A percentile compares a stretch with the other conserved stretches of the same genome.
phyloP scores from a whole-genome alignment of 2,329 filamentous ascomycete species.

The Pseudogymnoascus sp. region DNA sequence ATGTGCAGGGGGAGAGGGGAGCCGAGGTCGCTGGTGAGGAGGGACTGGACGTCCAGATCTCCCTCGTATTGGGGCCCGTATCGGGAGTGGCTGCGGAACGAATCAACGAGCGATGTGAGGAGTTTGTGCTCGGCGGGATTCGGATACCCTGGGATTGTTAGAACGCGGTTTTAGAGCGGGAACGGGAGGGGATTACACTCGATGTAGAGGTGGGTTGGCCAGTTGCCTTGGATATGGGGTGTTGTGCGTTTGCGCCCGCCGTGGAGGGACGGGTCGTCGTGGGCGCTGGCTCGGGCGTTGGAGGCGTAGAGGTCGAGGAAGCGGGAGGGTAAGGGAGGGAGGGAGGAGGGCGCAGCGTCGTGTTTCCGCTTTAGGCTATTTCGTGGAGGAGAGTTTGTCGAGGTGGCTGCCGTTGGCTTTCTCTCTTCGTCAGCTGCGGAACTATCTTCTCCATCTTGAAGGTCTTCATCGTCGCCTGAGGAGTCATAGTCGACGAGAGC shows the following conservation, averaged over 20 bases:
- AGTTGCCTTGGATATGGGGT: constrained; percentile 81
- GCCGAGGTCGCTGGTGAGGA: constrained; percentile 71
- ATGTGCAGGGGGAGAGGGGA: constrained; percentile 79
- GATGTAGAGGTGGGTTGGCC: constrained; percentile 87
- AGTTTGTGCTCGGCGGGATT: constrained; percentile 38
- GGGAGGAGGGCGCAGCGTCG: constrained; percentile 8
- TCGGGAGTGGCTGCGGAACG: constrained; percentile 25
- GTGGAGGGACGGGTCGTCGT: constrained; percentile 78
- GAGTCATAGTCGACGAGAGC: constrained; percentile 60
- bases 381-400: not conserved
- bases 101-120: constrained; percentile 38
- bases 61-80: constrained; percentile 21
- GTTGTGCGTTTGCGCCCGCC: constrained; percentile 74
- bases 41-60: constrained; percentile 49
- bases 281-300: constrained; percentile 66
- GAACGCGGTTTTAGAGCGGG: constrained; percentile 10
- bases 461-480: constrained; percentile 35
- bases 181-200: constrained; percentile 61
- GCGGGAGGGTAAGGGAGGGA: constrained; percentile 68
- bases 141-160: constrained; percentile 46
- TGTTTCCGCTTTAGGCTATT: constrained; percentile 9
- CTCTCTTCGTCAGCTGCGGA: not conserved
- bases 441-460: not conserved
- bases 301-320: constrained; percentile 91
- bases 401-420: not conserved